Evolutionary conservation across 225 moss, liverwort and hornwort species (phyloP).

Genomic region (Pleurozium schreberi): DNA sequence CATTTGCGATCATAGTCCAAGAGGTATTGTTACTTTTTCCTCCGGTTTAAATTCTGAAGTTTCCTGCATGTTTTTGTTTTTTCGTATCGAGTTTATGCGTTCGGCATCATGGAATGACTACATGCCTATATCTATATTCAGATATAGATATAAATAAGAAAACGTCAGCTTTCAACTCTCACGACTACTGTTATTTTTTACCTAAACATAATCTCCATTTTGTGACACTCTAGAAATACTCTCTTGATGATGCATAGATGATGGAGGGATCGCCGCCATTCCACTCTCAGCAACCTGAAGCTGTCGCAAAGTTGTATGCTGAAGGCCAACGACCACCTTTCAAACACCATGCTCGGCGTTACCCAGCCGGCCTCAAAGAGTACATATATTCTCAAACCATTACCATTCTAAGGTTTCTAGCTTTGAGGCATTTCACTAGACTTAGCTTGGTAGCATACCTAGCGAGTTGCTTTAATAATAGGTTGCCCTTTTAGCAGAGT

Average conservation of each 20-base stretch:
- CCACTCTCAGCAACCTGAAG: conserved; percentile 15
- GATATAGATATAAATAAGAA: background rate
- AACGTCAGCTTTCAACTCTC: background rate
- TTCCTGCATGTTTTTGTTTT: background rate
- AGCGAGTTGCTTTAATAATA: background rate
- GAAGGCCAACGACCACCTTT: conserved; percentile 52
- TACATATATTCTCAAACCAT: conserved; percentile 1
- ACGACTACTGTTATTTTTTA: background rate
- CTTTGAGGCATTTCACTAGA: background rate
- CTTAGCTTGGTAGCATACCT: background rate
- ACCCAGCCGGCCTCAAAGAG: conserved; percentile 58
- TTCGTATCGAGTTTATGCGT: background rate
- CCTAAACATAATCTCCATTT: background rate
- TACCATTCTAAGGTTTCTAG: background rate
- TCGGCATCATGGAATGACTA: background rate
- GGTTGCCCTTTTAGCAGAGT: background rate
- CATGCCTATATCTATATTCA: background rate
- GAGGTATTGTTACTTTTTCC: conserved; percentile 24
- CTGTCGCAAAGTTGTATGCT: conserved; percentile 35
- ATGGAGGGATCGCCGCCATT: conserved; percentile 70
- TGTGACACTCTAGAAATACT: background rate
- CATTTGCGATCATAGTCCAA: conserved; percentile 75
- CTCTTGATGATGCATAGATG: conserved; percentile 37
- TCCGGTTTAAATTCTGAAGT: background rate
- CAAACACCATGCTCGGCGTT: conserved; percentile 49